phyloP scores from a whole-genome alignment of 2,329 filamentous ascomycete genomes.

The Hypoxylon sp. region DNA sequence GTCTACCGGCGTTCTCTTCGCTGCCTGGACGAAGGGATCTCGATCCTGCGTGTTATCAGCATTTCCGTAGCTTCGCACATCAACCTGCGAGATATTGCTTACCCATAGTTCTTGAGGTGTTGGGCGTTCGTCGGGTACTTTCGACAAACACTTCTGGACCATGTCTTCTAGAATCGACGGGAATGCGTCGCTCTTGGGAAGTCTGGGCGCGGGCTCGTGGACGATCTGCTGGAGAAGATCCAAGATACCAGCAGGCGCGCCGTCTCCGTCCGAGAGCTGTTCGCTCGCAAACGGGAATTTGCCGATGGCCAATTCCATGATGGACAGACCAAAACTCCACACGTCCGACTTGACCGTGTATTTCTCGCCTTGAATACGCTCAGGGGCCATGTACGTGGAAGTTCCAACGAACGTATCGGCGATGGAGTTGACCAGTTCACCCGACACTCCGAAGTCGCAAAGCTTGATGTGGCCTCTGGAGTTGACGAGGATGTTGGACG shows the following conservation, averaged over 20 bases:
- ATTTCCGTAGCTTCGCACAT: conserved; percentile 2
- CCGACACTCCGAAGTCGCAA: conserved; percentile 98
- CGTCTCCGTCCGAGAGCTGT: conserved; percentile 74
- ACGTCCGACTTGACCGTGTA: conserved; percentile 99
- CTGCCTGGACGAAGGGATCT: conserved; percentile 93
- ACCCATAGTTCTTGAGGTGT: conserved; percentile 94
- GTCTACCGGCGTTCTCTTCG: conserved; percentile 94
- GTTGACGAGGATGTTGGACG: conserved; percentile 96
- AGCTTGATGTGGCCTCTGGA: conserved; percentile 94
- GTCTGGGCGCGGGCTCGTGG: conserved; percentile 88
- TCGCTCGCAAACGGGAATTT: conserved; percentile 91
- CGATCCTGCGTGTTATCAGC: conserved; percentile 69
- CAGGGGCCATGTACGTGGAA: conserved; percentile 98
- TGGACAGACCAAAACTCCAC: conserved; percentile 93
- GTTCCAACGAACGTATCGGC: conserved; percentile 98
- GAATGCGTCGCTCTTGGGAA: conserved; percentile 98
- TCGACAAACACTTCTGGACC: conserved; percentile 93
- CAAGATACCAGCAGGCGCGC: conserved; percentile 90
- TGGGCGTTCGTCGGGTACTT: conserved; percentile 85
- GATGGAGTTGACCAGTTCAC: conserved; percentile 96
- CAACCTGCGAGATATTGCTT: conserved; percentile 49
- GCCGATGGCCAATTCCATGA: conserved; percentile 98
- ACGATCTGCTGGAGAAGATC: conserved; percentile 98
- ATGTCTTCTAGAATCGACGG: conserved; percentile 94
- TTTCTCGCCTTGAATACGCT: conserved; percentile 94